Base-by-base conservation (phyloP, 2,329 filamentous ascomycete genomes). In the Xylaria sp. region DNA sequence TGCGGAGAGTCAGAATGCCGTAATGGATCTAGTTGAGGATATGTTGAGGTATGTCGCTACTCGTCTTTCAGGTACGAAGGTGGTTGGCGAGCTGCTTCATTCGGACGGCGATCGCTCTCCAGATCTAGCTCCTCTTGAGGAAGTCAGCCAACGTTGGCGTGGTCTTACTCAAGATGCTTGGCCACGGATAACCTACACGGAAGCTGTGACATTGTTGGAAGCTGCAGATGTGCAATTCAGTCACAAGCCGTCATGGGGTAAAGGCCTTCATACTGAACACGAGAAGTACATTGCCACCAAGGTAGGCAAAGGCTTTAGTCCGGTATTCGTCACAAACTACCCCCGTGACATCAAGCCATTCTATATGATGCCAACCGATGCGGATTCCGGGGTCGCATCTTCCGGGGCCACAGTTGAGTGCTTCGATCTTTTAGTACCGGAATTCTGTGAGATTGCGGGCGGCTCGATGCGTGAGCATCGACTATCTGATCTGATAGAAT, bases 281-380 rank as follows among this genome's bases (percentile, higher is more conserved):
- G 94, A 99, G 76, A 91, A 86, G 71, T 96, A 87, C 72, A 81
- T 99, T 57, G 92, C 94, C 52, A 80, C 84, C 56, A 63, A 73
- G 54, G 74, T 78, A n/a, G 76, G 76, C 52, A 75, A 77, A 35
- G 76, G 77, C 47, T 73, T 73, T 65, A 77, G 82, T 52, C 94
- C 94, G 6, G 81, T 97, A 50, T 97, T 97, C 72, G 86, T 99
- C 65, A 97, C 92, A 11, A 82, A 97, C 73, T 99, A 97, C 71
- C 94, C 94, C n/a, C 84, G 84, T 65, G 79, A 80, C 52, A 86
- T 94, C 72, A 99, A 99, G 76, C 91, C 93, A 9, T 99, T 97
- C 76, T 99, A 92, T 74, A 92, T 92, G 89, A 73, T 69, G 62
- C 59, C 61, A 18, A 64, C 55, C 18, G 61, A 62, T 18, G 57